Percentiles rank a stretch among this genome's conserved stretches.
Conservation (phyloP, 352 stramenopile genomes). For the Ochromonadaceae sp. region DNA sequence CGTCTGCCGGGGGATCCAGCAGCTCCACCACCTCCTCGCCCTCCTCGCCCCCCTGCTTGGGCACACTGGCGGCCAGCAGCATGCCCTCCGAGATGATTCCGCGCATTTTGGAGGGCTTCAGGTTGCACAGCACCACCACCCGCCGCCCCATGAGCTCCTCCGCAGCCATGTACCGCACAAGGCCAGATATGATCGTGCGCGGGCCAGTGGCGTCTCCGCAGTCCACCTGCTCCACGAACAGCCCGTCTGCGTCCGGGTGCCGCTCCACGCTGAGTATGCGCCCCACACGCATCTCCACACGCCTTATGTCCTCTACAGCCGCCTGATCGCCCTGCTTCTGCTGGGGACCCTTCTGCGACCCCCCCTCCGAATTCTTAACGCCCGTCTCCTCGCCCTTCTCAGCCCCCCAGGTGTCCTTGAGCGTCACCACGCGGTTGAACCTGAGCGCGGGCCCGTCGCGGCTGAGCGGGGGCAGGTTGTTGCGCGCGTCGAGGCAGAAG, state of each 20-base stretch:
- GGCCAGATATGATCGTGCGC: conserved; percentile 33
- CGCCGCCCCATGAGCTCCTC: conserved; percentile 27
- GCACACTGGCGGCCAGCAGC: conserved; percentile 36
- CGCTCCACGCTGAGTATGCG: conserved; percentile 39
- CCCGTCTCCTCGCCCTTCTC: not conserved
- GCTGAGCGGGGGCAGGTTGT: conserved; percentile 13
- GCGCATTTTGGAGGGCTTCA: conserved; percentile 30
- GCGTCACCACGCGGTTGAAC: conserved; percentile 87
- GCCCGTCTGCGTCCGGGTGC: conserved; percentile 41
- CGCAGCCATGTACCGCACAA: conserved; percentile 27
- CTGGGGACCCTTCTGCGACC: too few relatives aligned
- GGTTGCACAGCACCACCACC: conserved; percentile 31
- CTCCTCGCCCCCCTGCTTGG: too few relatives aligned
- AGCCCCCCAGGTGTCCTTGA: conserved; percentile 58
- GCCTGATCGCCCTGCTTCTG: conserved; percentile 21
- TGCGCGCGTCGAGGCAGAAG: conserved; percentile 63
- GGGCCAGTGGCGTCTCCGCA: conserved; percentile 37
- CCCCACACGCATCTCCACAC: conserved; percentile 35
- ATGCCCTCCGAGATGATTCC: conserved; percentile 31
- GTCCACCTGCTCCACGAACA: conserved; percentile 43
- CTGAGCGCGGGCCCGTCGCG: too few relatives aligned
- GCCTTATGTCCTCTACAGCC: conserved; percentile 37
- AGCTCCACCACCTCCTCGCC: too few relatives aligned
- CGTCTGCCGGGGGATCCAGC: conserved; percentile 23
- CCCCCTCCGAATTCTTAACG: not conserved